Evolutionary conservation across 306 rosid genomes (phyloP).

Genomic region (Dryas drummondii): DNA sequence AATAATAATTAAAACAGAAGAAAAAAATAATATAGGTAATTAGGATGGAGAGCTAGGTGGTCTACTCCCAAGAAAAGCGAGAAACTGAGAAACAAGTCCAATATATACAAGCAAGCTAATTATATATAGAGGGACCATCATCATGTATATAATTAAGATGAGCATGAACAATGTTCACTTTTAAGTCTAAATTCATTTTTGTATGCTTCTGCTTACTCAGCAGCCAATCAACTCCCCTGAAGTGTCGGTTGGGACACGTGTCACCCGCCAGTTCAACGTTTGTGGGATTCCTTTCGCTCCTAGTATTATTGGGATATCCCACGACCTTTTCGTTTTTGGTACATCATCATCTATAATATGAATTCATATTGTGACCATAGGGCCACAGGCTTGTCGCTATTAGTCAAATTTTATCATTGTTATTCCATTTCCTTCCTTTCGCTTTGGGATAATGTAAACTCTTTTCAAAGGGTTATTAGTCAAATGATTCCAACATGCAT

Average conservation of each 20-base stretch:
- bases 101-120: neutral
- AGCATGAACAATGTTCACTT: neutral
- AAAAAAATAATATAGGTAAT: neutral
- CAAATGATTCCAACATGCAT: no score
- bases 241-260: conserved; percentile 25
- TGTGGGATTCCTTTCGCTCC: neutral
- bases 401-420: neutral
- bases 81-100: neutral
- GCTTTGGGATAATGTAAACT: no score
- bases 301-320: conserved; percentile 7
- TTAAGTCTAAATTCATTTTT: conserved; percentile 14
- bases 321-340: neutral
- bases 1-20: neutral
- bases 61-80: neutral
- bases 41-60: neutral
- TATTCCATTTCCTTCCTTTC: no score
- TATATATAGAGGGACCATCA: no score
- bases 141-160: neutral
- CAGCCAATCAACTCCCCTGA: neutral
- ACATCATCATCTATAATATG: neutral
- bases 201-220: neutral
- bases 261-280: neutral
- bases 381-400: neutral
- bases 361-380: neutral
- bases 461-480: no score